Percentiles rank a stretch among this genome's conserved stretches.
These are phyloP conservation scores for Clavaria fumosa DNA, from an alignment of 768 basidiomycete species.

Conservation along the genomic window DNA sequence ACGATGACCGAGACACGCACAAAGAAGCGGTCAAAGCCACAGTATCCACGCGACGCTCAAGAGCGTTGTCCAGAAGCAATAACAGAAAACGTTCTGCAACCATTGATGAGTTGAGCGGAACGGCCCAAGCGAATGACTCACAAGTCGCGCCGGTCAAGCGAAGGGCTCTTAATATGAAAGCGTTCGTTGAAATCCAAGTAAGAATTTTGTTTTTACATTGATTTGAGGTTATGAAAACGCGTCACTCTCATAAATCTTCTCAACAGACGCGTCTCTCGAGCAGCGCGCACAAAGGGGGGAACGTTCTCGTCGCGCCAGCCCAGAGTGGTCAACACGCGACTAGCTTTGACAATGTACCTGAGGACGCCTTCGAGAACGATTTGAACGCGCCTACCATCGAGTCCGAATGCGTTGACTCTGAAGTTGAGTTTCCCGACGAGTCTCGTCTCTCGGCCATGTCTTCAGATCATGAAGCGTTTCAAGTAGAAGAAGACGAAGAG, in stretches of 20 bases:
- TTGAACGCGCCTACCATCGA: constrained; percentile 28
- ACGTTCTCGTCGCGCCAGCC: constrained; percentile 14
- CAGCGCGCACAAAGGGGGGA: constrained; percentile 23
- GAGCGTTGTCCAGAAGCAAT: not conserved
- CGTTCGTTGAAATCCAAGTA: constrained; percentile 22
- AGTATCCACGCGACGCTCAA: too few species aligned
- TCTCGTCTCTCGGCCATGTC: constrained; percentile 12
- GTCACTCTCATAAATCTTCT: constrained; percentile 2
- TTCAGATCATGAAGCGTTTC: constrained; percentile 10
- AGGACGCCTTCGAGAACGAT: constrained; percentile 26
- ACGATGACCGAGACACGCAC: constrained; percentile 20
- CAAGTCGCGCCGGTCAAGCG: constrained; percentile 17
- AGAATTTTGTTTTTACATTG: constrained; percentile 11
- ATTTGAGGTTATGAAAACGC: constrained; percentile 14
- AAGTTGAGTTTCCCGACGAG: constrained; percentile 28
- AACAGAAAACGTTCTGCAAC: constrained; percentile 1
- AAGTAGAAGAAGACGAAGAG: constrained; percentile 24
- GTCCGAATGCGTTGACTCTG: constrained; percentile 44
- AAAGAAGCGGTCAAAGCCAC: constrained; percentile 16
- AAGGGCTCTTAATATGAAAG: constrained; percentile 20
- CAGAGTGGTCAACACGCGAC: constrained; percentile 19
- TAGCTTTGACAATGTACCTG: constrained; percentile 17
- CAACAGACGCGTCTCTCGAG: constrained; percentile 4
- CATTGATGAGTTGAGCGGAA: constrained; percentile 13
- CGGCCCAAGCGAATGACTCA: constrained; percentile 3